Conservation (phyloP, 768 basidiomycete species). For the Lactifluus pinguis region DNA sequence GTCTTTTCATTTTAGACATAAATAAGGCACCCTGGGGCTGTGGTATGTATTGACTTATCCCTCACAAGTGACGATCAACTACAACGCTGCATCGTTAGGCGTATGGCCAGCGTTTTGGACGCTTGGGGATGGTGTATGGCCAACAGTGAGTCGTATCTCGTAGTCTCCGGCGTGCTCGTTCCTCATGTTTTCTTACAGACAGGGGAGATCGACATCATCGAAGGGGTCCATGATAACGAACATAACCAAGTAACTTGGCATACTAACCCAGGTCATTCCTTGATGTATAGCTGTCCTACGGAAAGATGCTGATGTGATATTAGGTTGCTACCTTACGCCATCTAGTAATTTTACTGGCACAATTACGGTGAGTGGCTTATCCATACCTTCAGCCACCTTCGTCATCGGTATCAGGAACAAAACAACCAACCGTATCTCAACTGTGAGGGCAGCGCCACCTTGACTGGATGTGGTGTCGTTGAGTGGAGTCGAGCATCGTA, state of each 20-base stretch:
- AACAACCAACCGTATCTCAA: slow-evolving; percentile 43
- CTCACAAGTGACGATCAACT: not conserved
- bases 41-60: slow-evolving; percentile 37
- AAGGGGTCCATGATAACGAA: slow-evolving; percentile 77
- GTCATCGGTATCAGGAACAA: slow-evolving; percentile 28
- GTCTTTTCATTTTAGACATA: slow-evolving; percentile 78
- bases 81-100: slow-evolving; percentile 30
- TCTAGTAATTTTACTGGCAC: slow-evolving; percentile 53
- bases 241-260: slow-evolving; percentile 84
- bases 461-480: slow-evolving; percentile 65
- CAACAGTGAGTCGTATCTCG: slow-evolving; percentile 36
- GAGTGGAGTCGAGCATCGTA: slow-evolving; percentile 81
- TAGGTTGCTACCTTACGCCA: slow-evolving; percentile 51
- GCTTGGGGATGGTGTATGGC: slow-evolving; percentile 52
- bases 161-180: not conserved
- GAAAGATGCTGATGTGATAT: slow-evolving; percentile 4
- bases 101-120: slow-evolving; percentile 86
- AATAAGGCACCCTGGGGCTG: slow-evolving; percentile 85
- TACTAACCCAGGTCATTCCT: slow-evolving; percentile 45
- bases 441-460: slow-evolving; percentile 41
- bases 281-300: not conserved
- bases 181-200: slow-evolving; percentile 33
- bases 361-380: slow-evolving; percentile 40
- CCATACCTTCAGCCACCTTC: not conserved
- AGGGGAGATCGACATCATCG: slow-evolving; percentile 78